Percentiles rank a stretch among this genome's conserved stretches.
Evolutionary conservation across 1,139 yeast genomes (phyloP).

Genomic region (Yamadazyma taylorii): DNA sequence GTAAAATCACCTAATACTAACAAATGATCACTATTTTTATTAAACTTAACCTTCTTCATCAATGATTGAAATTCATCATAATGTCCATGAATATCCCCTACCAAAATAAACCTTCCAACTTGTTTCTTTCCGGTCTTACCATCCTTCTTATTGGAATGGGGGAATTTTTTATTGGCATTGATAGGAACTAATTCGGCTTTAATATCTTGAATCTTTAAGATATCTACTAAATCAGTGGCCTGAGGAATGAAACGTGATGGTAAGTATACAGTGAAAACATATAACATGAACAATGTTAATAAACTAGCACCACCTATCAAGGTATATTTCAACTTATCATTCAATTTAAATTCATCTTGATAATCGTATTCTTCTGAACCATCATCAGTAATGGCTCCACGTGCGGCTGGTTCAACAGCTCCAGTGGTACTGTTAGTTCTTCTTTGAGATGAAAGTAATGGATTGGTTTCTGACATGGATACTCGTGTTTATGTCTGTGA

Average conservation of each 20-base stretch:
- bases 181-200: constrained; percentile 28
- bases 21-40: constrained; percentile 53
- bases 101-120: constrained; percentile 54
- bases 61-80: constrained; percentile 53
- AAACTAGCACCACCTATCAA: constrained; percentile 16
- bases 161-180: constrained; percentile 5
- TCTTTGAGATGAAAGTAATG: constrained; percentile 10
- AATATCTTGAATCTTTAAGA: constrained; percentile 27
- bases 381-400: constrained; percentile 1
- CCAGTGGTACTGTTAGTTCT: constrained; percentile 2
- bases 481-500: too few species aligned
- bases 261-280: constrained; percentile 33
- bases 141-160: constrained; percentile 7
- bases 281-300: constrained; percentile 21
- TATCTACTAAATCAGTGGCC: constrained; percentile 26
- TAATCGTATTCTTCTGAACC: constrained; percentile 15
- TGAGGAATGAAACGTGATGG: constrained; percentile 40
- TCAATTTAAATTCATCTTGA: constrained; percentile 18
- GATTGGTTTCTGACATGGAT: constrained; percentile 19
- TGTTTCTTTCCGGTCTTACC: constrained; percentile 5
- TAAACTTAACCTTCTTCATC: constrained; percentile 46
- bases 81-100: constrained; percentile 92
- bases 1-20: constrained; percentile 81
- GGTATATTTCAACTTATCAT: constrained; percentile 17
- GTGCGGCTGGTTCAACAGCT: neutral